Evolutionary conservation across 1,284 basidiomycete genomes (phyloP), one percentile per base, ranked within the genome.

Genomic region (Cryptococcus sp.): DNA sequence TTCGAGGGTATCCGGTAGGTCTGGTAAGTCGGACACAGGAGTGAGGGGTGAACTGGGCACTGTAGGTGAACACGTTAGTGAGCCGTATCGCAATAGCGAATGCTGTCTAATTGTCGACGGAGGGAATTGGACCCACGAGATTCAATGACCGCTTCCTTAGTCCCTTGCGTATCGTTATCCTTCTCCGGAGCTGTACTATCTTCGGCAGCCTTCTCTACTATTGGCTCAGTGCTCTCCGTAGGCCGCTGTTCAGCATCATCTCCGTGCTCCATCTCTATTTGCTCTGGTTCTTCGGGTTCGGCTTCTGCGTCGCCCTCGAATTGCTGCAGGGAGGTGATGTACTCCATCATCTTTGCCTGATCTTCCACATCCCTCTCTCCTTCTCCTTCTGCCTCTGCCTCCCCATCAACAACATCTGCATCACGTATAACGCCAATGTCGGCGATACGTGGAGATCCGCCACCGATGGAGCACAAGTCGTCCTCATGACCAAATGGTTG

Each of bases 41-140:
- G 66, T 64, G 0, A 72, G 55, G 15, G 69, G 66, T 1, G 66
- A 67, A 17, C 59, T 57, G 7, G 51, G 29, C 13, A 57, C 65
- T 67, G 47, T 34, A 4, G 29, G 3, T 34, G 29, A 13, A 34
- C 13, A 34, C 8, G 13, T 34, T 45, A 39, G 22, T 29, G 29
- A 17, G 29, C 41, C 2, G 22, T 8, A 5, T 44, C 41, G 2
- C 3, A 44, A 8, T 7, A 44, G 41, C 5, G n/a, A 44, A 44
- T 10, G 29, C 29, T 7, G n/a, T 22, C 11, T n/a, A 16, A 44
- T n/a, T n/a, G n/a, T n/a, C n/a, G 41, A n/a, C 41, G n/a, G 22
- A 15, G n/a, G 25, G n/a, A 13, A 17, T 3, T 23, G 29, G 22
- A 47, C 46, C 1, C 25, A 47, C 46, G 19, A 20, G 46, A 47